Evolutionary conservation across 2,329 filamentous ascomycete species (phyloP), one percentile per base, ranked within the genome.

Genomic region (Alternaria gansuensis): DNA sequence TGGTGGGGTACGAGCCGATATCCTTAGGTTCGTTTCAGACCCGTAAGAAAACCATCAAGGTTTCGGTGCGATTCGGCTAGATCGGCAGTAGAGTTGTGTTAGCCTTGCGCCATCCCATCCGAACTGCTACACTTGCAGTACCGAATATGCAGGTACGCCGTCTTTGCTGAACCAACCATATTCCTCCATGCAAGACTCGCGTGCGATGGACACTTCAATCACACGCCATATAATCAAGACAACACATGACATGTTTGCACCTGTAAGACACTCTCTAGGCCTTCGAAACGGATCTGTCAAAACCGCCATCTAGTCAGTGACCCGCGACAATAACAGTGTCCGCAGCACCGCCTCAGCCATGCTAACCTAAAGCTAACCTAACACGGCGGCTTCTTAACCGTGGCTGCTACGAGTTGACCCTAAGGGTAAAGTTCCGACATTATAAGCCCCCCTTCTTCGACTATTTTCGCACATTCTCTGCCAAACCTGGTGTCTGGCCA

Each of bases 21-120:
- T 59, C 55, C 53, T 59, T 58, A 36, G 65, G 51, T 61, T 44
- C 43, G 67, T 70, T 70, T 68, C 66, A 68, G 52, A 56, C 46
- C 31, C 13, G 59, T 63, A 59, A 51, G 57, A 65, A 51, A 50
- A 56, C 48, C 63, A 57, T 57, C 61, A 63, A 62, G 54, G 65
- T 58, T 64, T 60, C 59, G 55, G 59, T 53, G 66, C 65, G 64
- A 45, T 62, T 64, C 63, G 59, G 63, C 52, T 61, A 62, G 64
- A 70, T 67, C 62, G 61, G 60, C 66, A 49, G 51, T 40, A 63
- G 54, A 60, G 54, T 50, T 40, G 13, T 40, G 13, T 45, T 57
- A 55, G 53, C 29, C 53, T 45, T 53, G 55, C 59, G 62, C 62
- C 53, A 54, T 57, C 50, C 54, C 36, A 51, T 31, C 48, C 56